Base-by-base conservation (phyloP, 1,284 basidiomycete species). In the Vanrija sp. region DNA sequence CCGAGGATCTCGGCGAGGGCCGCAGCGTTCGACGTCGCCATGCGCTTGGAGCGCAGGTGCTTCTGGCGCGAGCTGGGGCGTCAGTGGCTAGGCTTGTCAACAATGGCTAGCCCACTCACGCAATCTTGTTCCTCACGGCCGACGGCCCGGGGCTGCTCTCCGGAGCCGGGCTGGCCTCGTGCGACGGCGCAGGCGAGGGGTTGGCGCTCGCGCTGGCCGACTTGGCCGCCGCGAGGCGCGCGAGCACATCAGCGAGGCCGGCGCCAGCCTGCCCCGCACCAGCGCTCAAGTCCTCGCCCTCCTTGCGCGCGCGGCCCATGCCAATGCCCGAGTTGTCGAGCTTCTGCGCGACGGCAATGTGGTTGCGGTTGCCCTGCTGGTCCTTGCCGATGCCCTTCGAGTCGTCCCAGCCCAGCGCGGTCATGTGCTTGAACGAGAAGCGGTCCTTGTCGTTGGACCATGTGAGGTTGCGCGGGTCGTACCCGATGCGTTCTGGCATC, bases 351-450 rank as follows among this genome's bases (percentile, higher is more conserved):
- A 76, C 76, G 6, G 72, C 72, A 45, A 77, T 76, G 52, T 76
- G 73, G 46, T 72, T 74, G 6, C 71, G 62, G 51, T 74, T 75
- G 16, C 75, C 75, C 16, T 62, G 53, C 8, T 61, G 45, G 16
- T 63, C 58, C 23, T 66, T 67, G 39, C 74, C 74, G 18, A 77
- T 59, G 19, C 75, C 73, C 20, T 66, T 59, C 35, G 59, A 63
- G 19, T 71, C 68, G 37, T 66, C 54, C 74, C 75, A 76, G n/a
- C 76, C 76, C 20, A 76, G 64, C n/a, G 67, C 60, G 19, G 64
- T 62, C 61, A 77, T 73, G 63, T 76, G 74, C 57, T 76, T 72
- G 58, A 73, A 73, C 5, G 75, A 75, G 64, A 77, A 77, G 16
- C 75, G 67, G 41, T 58, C 56, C 38, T 70, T 69, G 59, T 77